Evolutionary conservation across 1,284 basidiomycete species (phyloP).

Genomic region (Apiotrichum akiyoshidainum): DNA sequence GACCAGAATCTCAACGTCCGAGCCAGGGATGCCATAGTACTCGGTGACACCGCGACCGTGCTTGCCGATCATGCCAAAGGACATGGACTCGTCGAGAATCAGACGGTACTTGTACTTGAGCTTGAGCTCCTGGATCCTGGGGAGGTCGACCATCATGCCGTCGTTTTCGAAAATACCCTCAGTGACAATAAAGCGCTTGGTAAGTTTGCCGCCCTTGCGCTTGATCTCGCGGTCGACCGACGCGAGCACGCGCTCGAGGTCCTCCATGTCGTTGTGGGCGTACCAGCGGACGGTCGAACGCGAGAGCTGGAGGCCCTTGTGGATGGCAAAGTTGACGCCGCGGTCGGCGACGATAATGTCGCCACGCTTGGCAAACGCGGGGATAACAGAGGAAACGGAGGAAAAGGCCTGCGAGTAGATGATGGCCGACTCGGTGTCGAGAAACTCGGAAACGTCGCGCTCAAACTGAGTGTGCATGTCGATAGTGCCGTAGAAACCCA

Average conservation of each 20-base stretch:
- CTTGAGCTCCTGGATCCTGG: conserved; percentile 83
- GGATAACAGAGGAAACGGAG: conserved; percentile 89
- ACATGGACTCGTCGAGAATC: conserved; percentile 89
- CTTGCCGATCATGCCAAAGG: conserved; percentile 86
- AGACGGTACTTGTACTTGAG: conserved; percentile 92
- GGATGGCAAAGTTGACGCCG: conserved; percentile 88
- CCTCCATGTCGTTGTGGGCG: conserved; percentile 90
- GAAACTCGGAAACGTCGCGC: conserved; percentile 81
- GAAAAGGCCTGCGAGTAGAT: conserved; percentile 94
- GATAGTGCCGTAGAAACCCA: conserved; percentile 95
- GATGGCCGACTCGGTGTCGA: conserved; percentile 83
- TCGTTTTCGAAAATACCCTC: conserved; percentile 97
- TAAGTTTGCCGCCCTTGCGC: conserved; percentile 76
- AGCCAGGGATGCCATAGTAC: conserved; percentile 75
- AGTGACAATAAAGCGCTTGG: conserved; percentile 90
- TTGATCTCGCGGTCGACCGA: conserved; percentile 80
- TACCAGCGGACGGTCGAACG: conserved; percentile 92
- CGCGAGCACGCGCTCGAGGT: conserved; percentile 81
- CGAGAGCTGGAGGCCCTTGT: conserved; percentile 95
- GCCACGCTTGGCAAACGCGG: conserved; percentile 95
- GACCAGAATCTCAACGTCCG: conserved; percentile 57
- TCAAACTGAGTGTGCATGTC: conserved; percentile 92
- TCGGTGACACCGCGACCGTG: conserved; percentile 95
- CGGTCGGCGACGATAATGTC: conserved; percentile 98
- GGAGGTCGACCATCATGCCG: conserved; percentile 84